Base-by-base conservation (phyloP, 2,329 filamentous ascomycete genomes). In the Pezicula radicicola region DNA sequence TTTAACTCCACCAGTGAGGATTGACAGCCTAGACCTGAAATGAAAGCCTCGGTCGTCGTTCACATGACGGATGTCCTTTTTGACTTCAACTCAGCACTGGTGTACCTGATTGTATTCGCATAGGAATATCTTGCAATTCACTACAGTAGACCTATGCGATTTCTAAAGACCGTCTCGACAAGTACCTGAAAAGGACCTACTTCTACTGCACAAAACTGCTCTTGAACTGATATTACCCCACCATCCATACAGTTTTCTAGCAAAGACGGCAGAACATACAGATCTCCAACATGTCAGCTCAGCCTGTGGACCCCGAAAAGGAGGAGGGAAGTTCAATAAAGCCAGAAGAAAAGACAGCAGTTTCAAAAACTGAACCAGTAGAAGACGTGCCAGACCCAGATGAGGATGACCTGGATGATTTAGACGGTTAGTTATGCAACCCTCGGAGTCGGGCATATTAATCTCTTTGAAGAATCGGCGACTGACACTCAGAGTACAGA, bases 331-430 rank as follows among this genome's bases (percentile, higher is more conserved):
- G 50, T 4, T 47, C 43, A 37, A 53, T 39, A 33, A 61, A 59
- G 43, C 39, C 49, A 33, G 47, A 48, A 30, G 46, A 55, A 21
- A 25, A 37, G 21, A 15, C 15, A 15, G 48, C 15, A 41, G 50
- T 27, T 48, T 42, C 21, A 53, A 49, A 25, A 44, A 50, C 46
- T 39, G 27, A 49, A 46, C 42, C 46, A 49, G 62, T 68, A 19
- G 81, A 79, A 19, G 80, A 88, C 60, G 84, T 88, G 15, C 87
- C 91, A 18, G 93, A 97, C 64, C 93, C 92, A 6, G 93, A 97
- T 59, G 92, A 96, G 70, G 94, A 94, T 70, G 89, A 94, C 61
- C 75, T 94, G 18, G 89, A 97, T 65, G 94, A 97, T 64, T 76
- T 99, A 42, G 94, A 99, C 71, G 91, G 89, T 90, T 70, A 60